Evolutionary conservation across 148 eudicot genomes (phyloP).

Genomic region (Camellia granthamiana): DNA sequence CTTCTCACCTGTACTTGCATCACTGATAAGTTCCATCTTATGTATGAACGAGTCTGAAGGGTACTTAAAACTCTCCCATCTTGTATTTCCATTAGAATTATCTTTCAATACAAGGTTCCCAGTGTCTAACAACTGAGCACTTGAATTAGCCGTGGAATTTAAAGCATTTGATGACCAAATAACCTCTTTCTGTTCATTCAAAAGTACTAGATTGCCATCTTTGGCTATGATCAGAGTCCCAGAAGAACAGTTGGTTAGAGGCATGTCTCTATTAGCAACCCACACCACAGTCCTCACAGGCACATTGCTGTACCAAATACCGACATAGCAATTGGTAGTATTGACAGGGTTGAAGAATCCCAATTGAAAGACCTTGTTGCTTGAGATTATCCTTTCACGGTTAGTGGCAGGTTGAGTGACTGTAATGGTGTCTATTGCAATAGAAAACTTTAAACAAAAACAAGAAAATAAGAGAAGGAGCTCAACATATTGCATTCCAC

Average conservation of each 20-base stretch:
- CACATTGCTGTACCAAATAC: constrained; percentile 39
- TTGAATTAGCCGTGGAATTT: not conserved
- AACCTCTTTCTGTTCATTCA: constrained; percentile 26
- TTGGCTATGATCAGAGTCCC: constrained; percentile 28
- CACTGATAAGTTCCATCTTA: not conserved
- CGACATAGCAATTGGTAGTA: constrained; percentile 36
- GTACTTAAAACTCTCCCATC: constrained; percentile 19
- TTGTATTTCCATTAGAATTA: not conserved
- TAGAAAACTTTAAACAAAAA: not conserved
- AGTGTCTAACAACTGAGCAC: constrained; percentile 22
- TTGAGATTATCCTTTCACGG: constrained; percentile 32
- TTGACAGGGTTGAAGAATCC: constrained; percentile 45
- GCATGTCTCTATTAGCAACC: constrained; percentile 45
- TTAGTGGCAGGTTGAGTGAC: constrained; percentile 20
- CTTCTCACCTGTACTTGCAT: not conserved
- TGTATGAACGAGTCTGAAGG: constrained; percentile 16
- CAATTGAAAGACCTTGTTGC: constrained; percentile 26
- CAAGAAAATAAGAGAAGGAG: not conserved
- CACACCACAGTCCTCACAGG: constrained; percentile 24
- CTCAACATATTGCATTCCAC: not conserved
- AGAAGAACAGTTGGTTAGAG: constrained; percentile 34
- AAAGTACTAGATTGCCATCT: constrained; percentile 38
- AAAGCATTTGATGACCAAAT: constrained; percentile 42
- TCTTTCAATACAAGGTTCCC: constrained; percentile 20
- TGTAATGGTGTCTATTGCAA: constrained; percentile 24